Evolutionary conservation across 1,139 yeast species (phyloP).

Genomic region (Kurtzmaniella natalensis): DNA sequence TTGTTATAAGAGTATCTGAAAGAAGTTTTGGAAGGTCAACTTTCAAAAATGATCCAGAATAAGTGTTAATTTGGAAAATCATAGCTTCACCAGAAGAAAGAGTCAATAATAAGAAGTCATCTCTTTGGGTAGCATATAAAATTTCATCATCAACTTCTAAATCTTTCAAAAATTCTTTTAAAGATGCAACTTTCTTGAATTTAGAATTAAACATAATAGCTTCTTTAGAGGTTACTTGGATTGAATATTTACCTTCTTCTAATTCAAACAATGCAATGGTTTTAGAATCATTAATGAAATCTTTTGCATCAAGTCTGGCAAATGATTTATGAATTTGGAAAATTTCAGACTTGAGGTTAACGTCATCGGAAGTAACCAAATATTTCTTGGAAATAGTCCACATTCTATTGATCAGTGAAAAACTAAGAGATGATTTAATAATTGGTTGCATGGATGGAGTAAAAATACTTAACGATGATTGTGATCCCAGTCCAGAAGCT

Average conservation of each 20-base stretch:
- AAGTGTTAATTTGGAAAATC: conserved; percentile 41
- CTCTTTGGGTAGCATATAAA: conserved; percentile 48
- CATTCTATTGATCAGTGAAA: conserved; percentile 70
- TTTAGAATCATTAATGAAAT: conserved; percentile 58
- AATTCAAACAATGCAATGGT: conserved; percentile 68
- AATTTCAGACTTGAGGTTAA: conserved; percentile 62
- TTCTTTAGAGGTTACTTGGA: conserved; percentile 71
- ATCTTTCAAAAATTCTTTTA: conserved; percentile 32
- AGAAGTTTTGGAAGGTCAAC: conserved; percentile 49
- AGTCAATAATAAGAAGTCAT: conserved; percentile 48
- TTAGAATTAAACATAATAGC: conserved; percentile 62
- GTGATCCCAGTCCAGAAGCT: conserved; percentile 60
- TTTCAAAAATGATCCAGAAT: conserved; percentile 32
- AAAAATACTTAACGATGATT: conserved; percentile 55
- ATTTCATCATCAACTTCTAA: conserved; percentile 34
- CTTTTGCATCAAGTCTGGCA: conserved; percentile 57
- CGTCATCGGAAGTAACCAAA: conserved; percentile 69
- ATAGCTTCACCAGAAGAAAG: conserved; percentile 55
- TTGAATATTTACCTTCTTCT: conserved; percentile 54
- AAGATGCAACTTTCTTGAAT: conserved; percentile 42
- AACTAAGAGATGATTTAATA: conserved; percentile 67
- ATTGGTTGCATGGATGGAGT: conserved; percentile 62
- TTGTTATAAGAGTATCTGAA: conserved; percentile 59
- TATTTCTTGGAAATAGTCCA: conserved; percentile 61
- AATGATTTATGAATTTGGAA: conserved; percentile 69